A percentile compares a stretch with the other conserved stretches of the same genome.
phyloP scores from a whole-genome alignment of 179 eudicot genomes.

The Silene coronaria region DNA sequence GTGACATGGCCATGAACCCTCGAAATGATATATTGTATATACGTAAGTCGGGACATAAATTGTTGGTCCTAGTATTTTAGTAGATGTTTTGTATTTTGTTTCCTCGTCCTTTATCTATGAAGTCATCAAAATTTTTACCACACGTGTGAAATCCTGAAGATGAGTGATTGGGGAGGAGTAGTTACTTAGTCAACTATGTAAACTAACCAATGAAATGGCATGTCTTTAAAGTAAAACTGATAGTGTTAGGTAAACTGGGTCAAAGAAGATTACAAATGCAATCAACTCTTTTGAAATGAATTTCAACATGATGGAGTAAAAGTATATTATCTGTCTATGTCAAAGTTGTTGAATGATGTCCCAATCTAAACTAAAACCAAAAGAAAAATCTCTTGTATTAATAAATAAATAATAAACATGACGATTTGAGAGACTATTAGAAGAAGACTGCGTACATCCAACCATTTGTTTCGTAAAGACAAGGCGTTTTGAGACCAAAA shows the following conservation, averaged over 20 bases:
- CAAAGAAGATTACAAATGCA: constrained; percentile 26
- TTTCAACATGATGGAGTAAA: constrained; percentile 22
- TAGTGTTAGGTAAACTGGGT: constrained; percentile 29
- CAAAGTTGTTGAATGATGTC: constrained; percentile 38
- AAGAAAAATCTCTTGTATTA: not conserved
- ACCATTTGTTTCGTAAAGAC: not conserved
- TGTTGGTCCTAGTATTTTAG: not conserved
- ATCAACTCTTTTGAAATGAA: constrained; percentile 7
- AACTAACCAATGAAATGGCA: constrained; percentile 17
- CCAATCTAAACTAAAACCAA: constrained; percentile 26
- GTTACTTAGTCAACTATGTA: constrained; percentile 28
- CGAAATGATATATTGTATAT: no score
- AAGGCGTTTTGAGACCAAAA: not conserved
- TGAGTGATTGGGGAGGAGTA: constrained; percentile 16
- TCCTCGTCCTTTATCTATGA: not conserved
- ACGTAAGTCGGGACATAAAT: no score
- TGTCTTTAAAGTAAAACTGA: constrained; percentile 24
- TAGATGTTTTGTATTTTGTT: not conserved
- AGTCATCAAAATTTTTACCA: not conserved
- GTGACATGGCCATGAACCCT: no score
- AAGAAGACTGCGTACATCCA: not conserved
- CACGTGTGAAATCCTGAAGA: constrained; percentile 26
- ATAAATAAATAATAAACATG: not conserved
- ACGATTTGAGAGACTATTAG: no score
- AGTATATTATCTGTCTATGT: constrained; percentile 21